Conservation (phyloP, 179 eudicot genomes). For the Patellifolia procumbens region DNA sequence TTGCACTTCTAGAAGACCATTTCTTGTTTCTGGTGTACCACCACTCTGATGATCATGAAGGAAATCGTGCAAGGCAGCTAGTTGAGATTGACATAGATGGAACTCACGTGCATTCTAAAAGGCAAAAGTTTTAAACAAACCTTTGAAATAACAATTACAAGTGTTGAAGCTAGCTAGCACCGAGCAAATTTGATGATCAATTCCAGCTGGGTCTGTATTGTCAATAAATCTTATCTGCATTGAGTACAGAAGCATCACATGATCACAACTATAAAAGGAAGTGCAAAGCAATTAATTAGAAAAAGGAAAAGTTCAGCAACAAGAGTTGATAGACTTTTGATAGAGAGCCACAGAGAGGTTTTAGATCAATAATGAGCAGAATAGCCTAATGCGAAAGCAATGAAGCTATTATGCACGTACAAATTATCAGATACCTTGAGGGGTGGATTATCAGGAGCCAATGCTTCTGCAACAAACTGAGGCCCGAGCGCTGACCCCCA, state of each 20-base stretch:
- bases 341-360: not conserved
- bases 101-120: conserved; percentile 3
- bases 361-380: not conserved
- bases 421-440: conserved; percentile 41
- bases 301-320: not conserved
- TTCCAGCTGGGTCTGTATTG: too few species aligned
- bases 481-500: conserved; percentile 15
- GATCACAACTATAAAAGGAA: not conserved
- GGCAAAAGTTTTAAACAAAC: conserved; percentile 35
- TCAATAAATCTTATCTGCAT: conserved; percentile 16
- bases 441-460: too few species aligned
- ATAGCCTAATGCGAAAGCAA: too few species aligned
- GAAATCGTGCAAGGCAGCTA: conserved; percentile 16
- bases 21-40: too few species aligned
- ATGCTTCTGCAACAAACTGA: too few species aligned
- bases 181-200: too few species aligned
- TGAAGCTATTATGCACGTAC: not conserved
- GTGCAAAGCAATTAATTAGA: not conserved
- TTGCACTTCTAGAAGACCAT: conserved; percentile 78
- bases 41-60: conserved; percentile 17
- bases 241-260: conserved; percentile 14
- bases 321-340: not conserved
- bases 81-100: not conserved
- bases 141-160: conserved; percentile 29
- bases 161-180: too few species aligned